Evolutionary conservation across 495 filamentous ascomycete genomes (phyloP), one percentile per base, ranked within the genome.

Genomic region (Achaetomiella virescens): DNA sequence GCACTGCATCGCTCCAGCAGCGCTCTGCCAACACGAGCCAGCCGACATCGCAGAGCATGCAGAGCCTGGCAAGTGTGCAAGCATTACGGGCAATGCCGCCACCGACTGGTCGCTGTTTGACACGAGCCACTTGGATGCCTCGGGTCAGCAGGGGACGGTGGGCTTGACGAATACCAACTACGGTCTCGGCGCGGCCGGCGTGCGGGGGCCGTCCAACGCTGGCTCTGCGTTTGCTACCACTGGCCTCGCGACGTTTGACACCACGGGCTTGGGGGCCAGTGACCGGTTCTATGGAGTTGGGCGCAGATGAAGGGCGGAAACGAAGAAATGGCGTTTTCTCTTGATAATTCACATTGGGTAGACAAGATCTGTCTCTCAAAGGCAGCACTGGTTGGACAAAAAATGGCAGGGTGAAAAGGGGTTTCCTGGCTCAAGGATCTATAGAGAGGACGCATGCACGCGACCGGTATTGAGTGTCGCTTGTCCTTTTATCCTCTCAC

Each of bases 81-180:
- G 33, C 66, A 7, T 69, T 67, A 1, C 60, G 2, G 48, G 55
- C n/a, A 62, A 37, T 21, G 46, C 62, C 8, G 38, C 55, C 6
- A 22, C 65, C 8, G 72, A 75, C 48, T 70, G 73, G 50, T 47
- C 29, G 31, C 54, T 77, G 36, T 69, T 77, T 25, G 73, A 75
- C 52, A 61, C 74, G 2, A 57, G 62, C 27, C 61, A 58, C 51
- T 49, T 77, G 29, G 74, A 77, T 45, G 62, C 69, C 2, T 42
- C 65, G 31, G 66, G 58, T 12, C 71, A 57, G 36, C 68, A 68
- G 40, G 51, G 48, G 7, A 25, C 59, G 4, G 25, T 69, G 50
- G 61, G 55, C 0, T 33, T 68, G 42, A 57, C 45, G 33, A 64
- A 46, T 41, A 15, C 59, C 6, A 55, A 37, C 46, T 70, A 70